phyloP scores from a whole-genome alignment of 192 early-diverging fungal genomes.

The Gigaspora rosea region DNA sequence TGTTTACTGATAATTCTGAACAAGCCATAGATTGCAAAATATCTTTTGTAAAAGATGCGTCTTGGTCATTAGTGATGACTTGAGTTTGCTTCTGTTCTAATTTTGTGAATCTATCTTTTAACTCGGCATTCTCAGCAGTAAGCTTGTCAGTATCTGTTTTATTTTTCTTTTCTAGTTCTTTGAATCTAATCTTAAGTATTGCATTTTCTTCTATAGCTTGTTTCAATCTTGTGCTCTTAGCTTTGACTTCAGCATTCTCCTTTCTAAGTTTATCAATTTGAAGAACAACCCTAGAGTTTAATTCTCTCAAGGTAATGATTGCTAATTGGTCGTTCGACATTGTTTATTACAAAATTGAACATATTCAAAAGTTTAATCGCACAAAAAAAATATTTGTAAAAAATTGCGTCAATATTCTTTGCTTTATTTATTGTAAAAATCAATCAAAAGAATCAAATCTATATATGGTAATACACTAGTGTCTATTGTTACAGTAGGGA shows the following conservation, averaged over 20 bases:
- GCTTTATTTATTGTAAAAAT: background rate
- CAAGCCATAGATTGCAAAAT: no score
- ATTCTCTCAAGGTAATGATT: no score
- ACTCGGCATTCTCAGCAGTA: background rate
- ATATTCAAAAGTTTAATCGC: constrained; percentile 21
- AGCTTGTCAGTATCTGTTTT: constrained; percentile 20
- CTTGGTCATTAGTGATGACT: no score
- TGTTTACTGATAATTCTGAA: no score
- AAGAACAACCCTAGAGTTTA: background rate
- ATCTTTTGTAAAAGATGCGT: no score
- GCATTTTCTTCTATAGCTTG: constrained; percentile 2
- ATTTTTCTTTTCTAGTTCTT: constrained; percentile 16
- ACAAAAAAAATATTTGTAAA: constrained; percentile 16
- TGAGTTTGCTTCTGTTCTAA: no score
- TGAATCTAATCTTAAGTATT: constrained; percentile 10
- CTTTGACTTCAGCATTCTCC: constrained; percentile 19
- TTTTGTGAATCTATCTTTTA: background rate
- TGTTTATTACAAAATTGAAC: constrained; percentile 10
- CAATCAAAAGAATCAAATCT: constrained; percentile 6
- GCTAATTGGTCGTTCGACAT: constrained; percentile 1
- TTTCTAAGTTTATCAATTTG: constrained; percentile 28
- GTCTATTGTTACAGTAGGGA: no score
- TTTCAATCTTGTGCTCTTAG: constrained; percentile 12
- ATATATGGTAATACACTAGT: background rate
- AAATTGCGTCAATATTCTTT: background rate